These are phyloP conservation scores for Talaromyces ruber DNA, from an alignment of 495 filamentous ascomycete genomes.

Conservation along the genomic window DNA sequence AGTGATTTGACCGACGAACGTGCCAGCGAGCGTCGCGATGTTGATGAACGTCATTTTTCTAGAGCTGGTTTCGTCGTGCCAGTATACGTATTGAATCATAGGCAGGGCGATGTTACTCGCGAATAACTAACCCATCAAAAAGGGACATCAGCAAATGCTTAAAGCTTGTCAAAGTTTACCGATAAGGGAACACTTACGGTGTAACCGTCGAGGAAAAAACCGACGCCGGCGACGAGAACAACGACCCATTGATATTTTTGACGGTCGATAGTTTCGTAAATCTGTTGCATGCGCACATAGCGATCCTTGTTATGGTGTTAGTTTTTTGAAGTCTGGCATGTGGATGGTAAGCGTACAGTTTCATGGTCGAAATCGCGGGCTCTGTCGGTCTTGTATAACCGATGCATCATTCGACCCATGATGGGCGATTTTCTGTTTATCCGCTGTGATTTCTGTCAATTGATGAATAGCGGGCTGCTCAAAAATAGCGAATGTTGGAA, in stretches of 20 bases:
- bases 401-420: constrained; percentile 31
- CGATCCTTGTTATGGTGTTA: constrained; percentile 24
- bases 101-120: constrained; percentile 57
- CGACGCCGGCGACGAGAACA: constrained; percentile 52
- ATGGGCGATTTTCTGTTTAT: constrained; percentile 2
- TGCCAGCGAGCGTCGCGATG: constrained; percentile 48
- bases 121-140: constrained; percentile 34
- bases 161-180: background rate
- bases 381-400: constrained; percentile 40
- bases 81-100: constrained; percentile 56
- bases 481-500: background rate
- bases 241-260: constrained; percentile 40
- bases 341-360: constrained; percentile 18
- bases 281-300: constrained; percentile 38
- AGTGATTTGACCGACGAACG: constrained; percentile 48
- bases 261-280: constrained; percentile 41
- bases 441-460: background rate
- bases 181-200: constrained; percentile 35
- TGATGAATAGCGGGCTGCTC: background rate
- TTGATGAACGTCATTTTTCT: constrained; percentile 45
- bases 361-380: constrained; percentile 43
- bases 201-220: constrained; percentile 63
- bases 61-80: constrained; percentile 32
- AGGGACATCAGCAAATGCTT: background rate
- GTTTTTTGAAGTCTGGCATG: background rate